Conservation (phyloP, 2,329 filamentous ascomycete species). For the Hypoxylon sp. region DNA sequence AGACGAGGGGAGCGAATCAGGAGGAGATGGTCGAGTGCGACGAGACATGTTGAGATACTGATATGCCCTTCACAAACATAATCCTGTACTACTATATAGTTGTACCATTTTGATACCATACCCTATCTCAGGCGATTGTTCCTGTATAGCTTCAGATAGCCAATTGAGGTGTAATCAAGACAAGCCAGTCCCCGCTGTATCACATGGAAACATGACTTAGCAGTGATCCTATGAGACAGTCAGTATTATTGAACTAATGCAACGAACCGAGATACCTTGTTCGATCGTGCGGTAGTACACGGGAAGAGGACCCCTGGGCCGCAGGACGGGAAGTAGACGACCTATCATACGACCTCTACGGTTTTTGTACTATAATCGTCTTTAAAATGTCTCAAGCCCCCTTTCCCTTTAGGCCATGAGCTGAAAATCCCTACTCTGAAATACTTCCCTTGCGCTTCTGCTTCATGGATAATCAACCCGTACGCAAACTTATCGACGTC, state of each 20-base stretch:
- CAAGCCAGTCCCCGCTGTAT: background rate
- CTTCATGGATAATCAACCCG: background rate
- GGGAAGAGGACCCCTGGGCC: too few relatives aligned
- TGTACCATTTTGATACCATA: slow-evolving; percentile 18
- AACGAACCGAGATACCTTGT: too few relatives aligned
- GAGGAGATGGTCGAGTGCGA: background rate
- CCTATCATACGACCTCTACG: background rate
- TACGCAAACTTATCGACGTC: background rate
- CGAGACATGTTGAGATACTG: background rate
- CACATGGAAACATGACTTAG: too few relatives aligned
- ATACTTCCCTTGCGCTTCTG: background rate
- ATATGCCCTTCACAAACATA: slow-evolving; percentile 26
- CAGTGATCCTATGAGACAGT: too few relatives aligned
- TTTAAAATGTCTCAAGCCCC: slow-evolving; percentile 2
- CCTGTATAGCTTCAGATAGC: background rate
- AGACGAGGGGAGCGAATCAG: background rate
- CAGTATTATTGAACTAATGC: too few relatives aligned
- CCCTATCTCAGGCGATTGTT: background rate
- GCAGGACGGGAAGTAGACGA: too few relatives aligned
- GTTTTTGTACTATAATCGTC: background rate
- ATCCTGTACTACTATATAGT: slow-evolving; percentile 4
- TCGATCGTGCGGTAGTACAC: too few relatives aligned
- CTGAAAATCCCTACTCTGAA: too few relatives aligned
- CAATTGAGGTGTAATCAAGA: background rate
- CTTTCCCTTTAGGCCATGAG: slow-evolving; percentile 6